Conservation (phyloP, 225 moss, liverwort and hornwort genomes). For the Bryum argenteum region DNA sequence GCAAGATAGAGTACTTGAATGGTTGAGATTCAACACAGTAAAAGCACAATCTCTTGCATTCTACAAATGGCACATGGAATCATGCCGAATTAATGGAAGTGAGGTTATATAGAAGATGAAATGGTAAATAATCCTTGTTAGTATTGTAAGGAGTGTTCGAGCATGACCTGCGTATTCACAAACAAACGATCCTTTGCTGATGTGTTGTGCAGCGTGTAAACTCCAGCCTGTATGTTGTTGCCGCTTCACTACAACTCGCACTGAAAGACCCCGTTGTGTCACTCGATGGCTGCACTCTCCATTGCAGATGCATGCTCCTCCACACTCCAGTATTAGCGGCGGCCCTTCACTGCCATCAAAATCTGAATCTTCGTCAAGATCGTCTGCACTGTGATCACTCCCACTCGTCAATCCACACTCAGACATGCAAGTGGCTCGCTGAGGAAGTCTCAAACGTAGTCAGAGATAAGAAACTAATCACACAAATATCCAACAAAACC, state of each 20-base stretch:
- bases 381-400: background rate
- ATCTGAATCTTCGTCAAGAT: slow-evolving; percentile 13
- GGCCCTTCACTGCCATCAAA: slow-evolving; percentile 51
- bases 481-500: no score
- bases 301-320: slow-evolving; percentile 73
- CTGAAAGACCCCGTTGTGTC: slow-evolving; percentile 77
- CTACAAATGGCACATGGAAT: no score
- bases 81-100: no score
- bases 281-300: slow-evolving; percentile 58
- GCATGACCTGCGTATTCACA: slow-evolving; percentile 70
- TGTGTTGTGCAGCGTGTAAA: slow-evolving; percentile 63
- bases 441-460: no score
- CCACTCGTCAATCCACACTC: background rate
- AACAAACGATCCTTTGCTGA: slow-evolving; percentile 72
- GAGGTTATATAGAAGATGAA: background rate
- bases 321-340: slow-evolving; percentile 77
- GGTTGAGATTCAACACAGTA: no score
- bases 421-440: no score
- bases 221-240: slow-evolving; percentile 77
- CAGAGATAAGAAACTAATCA: background rate
- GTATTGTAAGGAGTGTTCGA: no score
- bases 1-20: no score
- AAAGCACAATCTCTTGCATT: no score
- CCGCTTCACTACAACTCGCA: slow-evolving; percentile 60
- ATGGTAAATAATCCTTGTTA: background rate